Conservation (phyloP, 2,329 filamentous ascomycete species). For the Diaporthe ilicicola region DNA sequence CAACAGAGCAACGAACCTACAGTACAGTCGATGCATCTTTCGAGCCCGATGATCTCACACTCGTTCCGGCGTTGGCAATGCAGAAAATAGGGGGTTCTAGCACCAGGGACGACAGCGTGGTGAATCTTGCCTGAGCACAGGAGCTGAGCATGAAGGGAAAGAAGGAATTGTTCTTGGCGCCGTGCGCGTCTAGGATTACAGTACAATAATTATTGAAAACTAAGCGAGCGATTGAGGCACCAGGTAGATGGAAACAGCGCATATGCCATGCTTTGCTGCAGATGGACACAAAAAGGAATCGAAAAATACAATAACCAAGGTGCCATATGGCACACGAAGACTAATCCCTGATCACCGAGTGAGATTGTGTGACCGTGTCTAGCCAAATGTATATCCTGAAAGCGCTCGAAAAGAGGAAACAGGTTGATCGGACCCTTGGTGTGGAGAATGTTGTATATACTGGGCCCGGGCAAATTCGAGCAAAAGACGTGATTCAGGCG, state of each 20-base stretch:
- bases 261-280: neutral
- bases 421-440: neutral
- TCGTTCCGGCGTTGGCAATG: neutral
- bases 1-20: neutral
- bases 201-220: neutral
- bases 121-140: neutral
- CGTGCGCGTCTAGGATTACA: neutral
- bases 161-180: neutral
- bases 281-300: neutral
- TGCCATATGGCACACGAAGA: neutral
- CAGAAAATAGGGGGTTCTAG: too few species aligned
- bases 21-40: neutral
- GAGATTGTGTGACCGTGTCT: neutral
- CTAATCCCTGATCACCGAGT: neutral
- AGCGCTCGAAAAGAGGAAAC: too few species aligned
- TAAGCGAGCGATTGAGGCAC: too few species aligned
- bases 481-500: too few species aligned
- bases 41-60: neutral
- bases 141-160: neutral
- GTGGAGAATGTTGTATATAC: neutral
- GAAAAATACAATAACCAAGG: neutral
- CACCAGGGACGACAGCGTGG: neutral
- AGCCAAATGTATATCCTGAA: neutral
- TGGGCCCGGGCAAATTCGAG: too few species aligned
- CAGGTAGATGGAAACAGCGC: neutral